A percentile compares a stretch with the other conserved stretches of the same genome.
These are phyloP conservation scores for Flueggea neowawraea DNA, from an alignment of 441 rosid genomes.

Conservation along the genomic window DNA sequence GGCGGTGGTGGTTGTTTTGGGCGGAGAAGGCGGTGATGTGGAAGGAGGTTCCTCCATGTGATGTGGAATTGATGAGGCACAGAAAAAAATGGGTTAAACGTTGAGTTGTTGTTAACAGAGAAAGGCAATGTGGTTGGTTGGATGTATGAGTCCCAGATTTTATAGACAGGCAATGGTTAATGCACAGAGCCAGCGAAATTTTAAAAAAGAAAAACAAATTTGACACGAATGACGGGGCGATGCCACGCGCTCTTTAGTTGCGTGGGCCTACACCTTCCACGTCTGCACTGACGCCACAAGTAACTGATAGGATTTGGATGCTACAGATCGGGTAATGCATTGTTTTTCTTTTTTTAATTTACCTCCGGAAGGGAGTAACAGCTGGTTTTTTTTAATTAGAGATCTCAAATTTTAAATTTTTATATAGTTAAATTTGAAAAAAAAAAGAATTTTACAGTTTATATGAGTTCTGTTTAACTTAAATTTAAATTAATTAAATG, in stretches of 20 bases:
- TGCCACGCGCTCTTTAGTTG: neutral
- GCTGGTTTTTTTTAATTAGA: too few species aligned
- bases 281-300: too few species aligned
- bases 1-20: neutral
- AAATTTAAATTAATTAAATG: too few species aligned
- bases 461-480: too few species aligned
- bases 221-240: neutral
- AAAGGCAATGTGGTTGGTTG: neutral
- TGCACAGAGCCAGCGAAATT: neutral
- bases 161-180: neutral
- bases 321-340: too few species aligned
- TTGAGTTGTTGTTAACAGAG: neutral
- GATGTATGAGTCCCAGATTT: neutral
- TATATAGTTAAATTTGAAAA: too few species aligned
- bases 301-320: too few species aligned
- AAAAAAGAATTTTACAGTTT: too few species aligned
- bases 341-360: too few species aligned
- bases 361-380: too few species aligned
- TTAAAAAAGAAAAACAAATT: neutral
- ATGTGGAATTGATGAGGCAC: neutral
- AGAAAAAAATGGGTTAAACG: neutral
- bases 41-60: neutral
- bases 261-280: neutral
- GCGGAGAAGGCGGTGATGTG: neutral
- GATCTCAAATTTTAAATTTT: too few species aligned